These are phyloP conservation scores for Neurospora hispaniola DNA, from an alignment of 495 filamentous ascomycete species.

Conservation along the genomic window DNA sequence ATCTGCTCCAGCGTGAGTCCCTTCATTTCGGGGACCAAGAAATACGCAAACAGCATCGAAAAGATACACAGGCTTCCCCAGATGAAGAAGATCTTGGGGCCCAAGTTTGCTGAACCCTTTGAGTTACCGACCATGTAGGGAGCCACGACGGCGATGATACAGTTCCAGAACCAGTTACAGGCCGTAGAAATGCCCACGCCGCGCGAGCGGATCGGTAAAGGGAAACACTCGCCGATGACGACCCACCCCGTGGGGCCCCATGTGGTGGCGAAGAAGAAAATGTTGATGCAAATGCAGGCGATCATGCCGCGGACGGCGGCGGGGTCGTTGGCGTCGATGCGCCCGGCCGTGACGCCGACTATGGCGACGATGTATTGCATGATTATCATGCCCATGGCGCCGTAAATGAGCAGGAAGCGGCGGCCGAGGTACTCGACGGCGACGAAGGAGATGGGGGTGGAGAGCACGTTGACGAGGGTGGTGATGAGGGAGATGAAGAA, in stretches of 20 bases:
- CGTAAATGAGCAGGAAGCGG: constrained; percentile 64
- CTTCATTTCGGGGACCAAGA: constrained; percentile 77
- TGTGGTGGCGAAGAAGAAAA: constrained; percentile 67
- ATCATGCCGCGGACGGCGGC: constrained; percentile 52
- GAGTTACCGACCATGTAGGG: constrained; percentile 62
- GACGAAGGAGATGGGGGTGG: constrained; percentile 71
- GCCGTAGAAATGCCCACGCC: constrained; percentile 72
- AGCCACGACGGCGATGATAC: constrained; percentile 58
- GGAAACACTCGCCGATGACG: constrained; percentile 77
- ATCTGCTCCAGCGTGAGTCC: constrained; percentile 80
- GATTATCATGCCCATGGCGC: constrained; percentile 66
- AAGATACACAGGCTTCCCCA: constrained; percentile 58
- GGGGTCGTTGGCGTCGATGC: constrained; percentile 38
- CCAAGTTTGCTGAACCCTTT: constrained; percentile 56
- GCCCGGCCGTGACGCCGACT: constrained; percentile 49
- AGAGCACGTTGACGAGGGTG: constrained; percentile 74
- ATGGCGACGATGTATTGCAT: constrained; percentile 77
- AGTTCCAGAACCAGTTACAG: constrained; percentile 85
- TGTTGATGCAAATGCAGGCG: constrained; percentile 73
- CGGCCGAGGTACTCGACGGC: constrained; percentile 73
- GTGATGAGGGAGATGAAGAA: constrained; percentile 74
- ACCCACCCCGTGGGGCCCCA: constrained; percentile 78
- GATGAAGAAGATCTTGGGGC: constrained; percentile 66
- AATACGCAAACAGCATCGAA: constrained; percentile 61
- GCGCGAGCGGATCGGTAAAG: constrained; percentile 68